Base-by-base conservation (phyloP, 352 stramenopile species). In the Globisporangium spinosum region DNA sequence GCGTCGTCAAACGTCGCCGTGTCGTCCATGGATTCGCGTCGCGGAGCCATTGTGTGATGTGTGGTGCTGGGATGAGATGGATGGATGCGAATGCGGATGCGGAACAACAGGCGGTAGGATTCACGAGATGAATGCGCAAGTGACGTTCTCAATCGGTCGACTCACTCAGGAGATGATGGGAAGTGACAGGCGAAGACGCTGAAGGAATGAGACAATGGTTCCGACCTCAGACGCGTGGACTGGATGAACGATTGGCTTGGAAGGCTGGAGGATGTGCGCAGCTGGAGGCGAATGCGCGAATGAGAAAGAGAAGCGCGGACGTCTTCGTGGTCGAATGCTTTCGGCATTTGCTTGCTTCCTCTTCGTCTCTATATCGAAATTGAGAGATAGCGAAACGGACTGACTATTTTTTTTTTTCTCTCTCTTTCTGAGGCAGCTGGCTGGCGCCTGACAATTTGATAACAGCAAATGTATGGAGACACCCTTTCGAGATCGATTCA, bases 261-360 rank as follows among this genome's bases (percentile, higher is more conserved):
- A 17, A 9, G 12, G 13, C 20, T 13, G 23, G 38, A 29, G 10
- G 34, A 54, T 15, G 40, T 77, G 57, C 17, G 45, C 34, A 29
- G 67, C 29, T 66, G 67, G 45, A 55, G 35, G 70, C 54, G 7
- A 77, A 77, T 65, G 68, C 68, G 67, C 62, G 53, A 79, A 77
- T 77, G 66, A 62, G 29, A n/a, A 27, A 32, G 29, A 32, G 29
- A 32, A 23, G 34, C 20, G 45, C 22, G 35, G 15, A 5, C 58
- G 58, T 64, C 58, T 64, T 34, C 35, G 58, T 23, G 12, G 27
- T 54, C 47, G 47, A 54, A 54, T 49, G 40, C 40, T n/a, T 49
- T n/a, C 40, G 15, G 40, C 15, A 38, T 38, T 38, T 35, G 32
- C 4, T 35, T 32, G 29, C 29, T 32, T 32, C 29, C 29, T 43